Percentiles rank a stretch among this genome's conserved stretches.
phyloP scores from a whole-genome alignment of 108 stramenopile genomes.

The Licmophora abbreviata region DNA sequence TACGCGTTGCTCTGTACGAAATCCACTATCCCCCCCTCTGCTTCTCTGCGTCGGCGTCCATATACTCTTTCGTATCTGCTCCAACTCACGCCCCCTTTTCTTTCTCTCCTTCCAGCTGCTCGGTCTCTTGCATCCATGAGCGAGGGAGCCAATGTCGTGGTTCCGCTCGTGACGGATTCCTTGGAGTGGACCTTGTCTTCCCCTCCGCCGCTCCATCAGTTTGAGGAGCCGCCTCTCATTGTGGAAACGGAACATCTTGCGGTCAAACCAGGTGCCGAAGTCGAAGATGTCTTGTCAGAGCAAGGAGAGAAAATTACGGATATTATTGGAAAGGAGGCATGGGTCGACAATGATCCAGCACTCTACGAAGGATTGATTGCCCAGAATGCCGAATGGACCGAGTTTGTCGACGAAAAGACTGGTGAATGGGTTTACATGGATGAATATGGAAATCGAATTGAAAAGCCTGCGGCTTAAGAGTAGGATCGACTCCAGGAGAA shows the following conservation, averaged over 20 bases:
- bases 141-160: constrained; percentile 78
- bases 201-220: constrained; percentile 97
- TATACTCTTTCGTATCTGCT: not conserved
- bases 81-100: not conserved
- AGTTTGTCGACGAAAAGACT: constrained; percentile 84
- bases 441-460: constrained; percentile 64
- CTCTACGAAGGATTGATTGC: constrained; percentile 84
- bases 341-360: constrained; percentile 76
- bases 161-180: constrained; percentile 86
- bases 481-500: no score
- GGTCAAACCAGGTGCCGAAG: constrained; percentile 75
- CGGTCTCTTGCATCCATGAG: constrained; percentile 36
- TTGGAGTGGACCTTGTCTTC: constrained; percentile 93
- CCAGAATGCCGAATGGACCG: constrained; percentile 83
- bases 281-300: constrained; percentile 65
- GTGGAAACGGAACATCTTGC: constrained; percentile 86
- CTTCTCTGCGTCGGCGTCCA: not conserved
- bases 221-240: constrained; percentile 95
- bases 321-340: constrained; percentile 79
- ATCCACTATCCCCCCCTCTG: no score
- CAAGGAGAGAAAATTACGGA: constrained; percentile 82
- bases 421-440: constrained; percentile 81
- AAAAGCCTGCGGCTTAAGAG: no score
- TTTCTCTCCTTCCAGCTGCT: not conserved
- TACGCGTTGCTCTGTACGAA: no score